Evolutionary conservation across 2,329 filamentous ascomycete genomes (phyloP).

Genomic region (Claviceps arundinis): DNA sequence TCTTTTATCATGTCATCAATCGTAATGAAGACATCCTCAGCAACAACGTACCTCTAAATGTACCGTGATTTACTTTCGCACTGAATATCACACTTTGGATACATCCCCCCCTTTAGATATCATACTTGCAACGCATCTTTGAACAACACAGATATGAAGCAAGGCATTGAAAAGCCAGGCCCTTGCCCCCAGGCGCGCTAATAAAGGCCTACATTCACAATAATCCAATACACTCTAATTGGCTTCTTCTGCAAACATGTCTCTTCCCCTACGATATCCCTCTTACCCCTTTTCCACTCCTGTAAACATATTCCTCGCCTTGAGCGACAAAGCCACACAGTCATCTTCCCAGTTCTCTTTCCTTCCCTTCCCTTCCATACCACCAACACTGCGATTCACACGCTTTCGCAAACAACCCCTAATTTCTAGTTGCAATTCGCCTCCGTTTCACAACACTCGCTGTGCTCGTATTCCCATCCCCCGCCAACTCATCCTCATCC

Average conservation of each 20-base stretch:
- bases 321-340: not conserved
- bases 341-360: not conserved
- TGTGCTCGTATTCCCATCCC: constrained; percentile 23
- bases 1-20: too few species aligned
- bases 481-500: constrained; percentile 34
- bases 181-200: too few species aligned
- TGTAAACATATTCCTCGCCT: not conserved
- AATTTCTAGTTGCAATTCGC: constrained; percentile 22
- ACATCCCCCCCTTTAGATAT: too few species aligned
- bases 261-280: too few species aligned
- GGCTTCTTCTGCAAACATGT: not conserved
- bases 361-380: not conserved
- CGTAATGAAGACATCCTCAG: too few species aligned
- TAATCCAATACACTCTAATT: not conserved
- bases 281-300: not conserved
- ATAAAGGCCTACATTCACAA: not conserved
- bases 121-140: too few species aligned
- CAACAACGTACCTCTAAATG: too few species aligned
- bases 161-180: too few species aligned
- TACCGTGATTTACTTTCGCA: too few species aligned
- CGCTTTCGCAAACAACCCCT: constrained; percentile 7
- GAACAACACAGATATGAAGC: too few species aligned
- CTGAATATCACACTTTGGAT: too few species aligned
- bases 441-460: constrained; percentile 22
- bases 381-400: not conserved